phyloP scores from a whole-genome alignment of 306 rosid genomes.

The Castanea sativa region DNA sequence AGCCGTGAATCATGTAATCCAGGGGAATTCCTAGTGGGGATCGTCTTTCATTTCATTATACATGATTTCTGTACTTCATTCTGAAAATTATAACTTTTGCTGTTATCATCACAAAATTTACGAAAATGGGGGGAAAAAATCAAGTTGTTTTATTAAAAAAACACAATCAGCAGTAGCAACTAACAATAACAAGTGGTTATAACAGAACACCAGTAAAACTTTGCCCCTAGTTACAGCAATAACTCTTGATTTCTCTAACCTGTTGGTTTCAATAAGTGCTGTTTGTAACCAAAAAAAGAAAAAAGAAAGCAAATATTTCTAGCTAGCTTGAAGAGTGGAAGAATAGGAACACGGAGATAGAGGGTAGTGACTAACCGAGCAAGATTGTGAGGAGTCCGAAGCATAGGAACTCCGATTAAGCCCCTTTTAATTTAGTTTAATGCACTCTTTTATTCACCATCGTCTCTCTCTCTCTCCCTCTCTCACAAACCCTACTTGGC shows the following conservation, averaged over 20 bases:
- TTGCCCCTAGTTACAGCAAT: no score
- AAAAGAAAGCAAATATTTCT: not conserved
- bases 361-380: not conserved
- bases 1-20: no score
- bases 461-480: not conserved
- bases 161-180: no score
- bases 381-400: not conserved
- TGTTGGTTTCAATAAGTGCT: no score
- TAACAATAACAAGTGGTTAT: no score
- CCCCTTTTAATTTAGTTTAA: not conserved
- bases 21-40: no score
- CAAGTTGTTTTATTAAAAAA: no score
- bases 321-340: not conserved
- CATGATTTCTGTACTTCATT: not conserved
- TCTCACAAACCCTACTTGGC: no score
- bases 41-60: not conserved
- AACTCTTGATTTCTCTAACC: no score
- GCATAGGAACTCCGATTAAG: not conserved
- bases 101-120: not conserved
- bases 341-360: not conserved
- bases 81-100: not conserved
- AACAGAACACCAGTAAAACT: no score
- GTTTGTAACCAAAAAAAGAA: no score
- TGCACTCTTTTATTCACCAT: not conserved
- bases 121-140: no score